phyloP scores from a whole-genome alignment of 305 asterid species.

The Fraxinus platypoda region DNA sequence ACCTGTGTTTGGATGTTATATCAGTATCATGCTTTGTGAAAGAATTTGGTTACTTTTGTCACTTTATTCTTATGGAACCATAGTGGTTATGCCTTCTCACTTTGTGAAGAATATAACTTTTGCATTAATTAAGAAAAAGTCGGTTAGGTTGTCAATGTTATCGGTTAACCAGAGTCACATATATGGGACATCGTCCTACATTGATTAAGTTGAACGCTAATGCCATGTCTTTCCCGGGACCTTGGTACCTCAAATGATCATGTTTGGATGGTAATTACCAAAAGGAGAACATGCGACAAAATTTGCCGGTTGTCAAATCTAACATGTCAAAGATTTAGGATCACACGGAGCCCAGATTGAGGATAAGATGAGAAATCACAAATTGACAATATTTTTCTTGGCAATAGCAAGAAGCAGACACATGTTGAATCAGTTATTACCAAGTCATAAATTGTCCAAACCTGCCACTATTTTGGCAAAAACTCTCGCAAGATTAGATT shows the following conservation, averaged over 20 bases:
- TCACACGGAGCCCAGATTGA: neutral
- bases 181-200: neutral
- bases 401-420: neutral
- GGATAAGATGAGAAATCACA: neutral
- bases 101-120: neutral
- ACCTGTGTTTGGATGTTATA: neutral
- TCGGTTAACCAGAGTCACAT: neutral
- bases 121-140: neutral
- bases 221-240: neutral
- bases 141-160: neutral
- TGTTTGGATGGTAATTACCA: neutral
- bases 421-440: neutral
- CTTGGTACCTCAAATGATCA: neutral
- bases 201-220: neutral
- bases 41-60: neutral
- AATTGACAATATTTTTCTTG: neutral
- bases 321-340: neutral
- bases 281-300: neutral
- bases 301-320: neutral
- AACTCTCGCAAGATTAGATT: neutral
- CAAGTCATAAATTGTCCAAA: neutral
- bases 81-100: neutral
- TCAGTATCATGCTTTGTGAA: neutral
- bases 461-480: neutral
- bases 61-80: neutral